Conservation (phyloP, 1,284 basidiomycete genomes). For the Schizopora paradoxa region DNA sequence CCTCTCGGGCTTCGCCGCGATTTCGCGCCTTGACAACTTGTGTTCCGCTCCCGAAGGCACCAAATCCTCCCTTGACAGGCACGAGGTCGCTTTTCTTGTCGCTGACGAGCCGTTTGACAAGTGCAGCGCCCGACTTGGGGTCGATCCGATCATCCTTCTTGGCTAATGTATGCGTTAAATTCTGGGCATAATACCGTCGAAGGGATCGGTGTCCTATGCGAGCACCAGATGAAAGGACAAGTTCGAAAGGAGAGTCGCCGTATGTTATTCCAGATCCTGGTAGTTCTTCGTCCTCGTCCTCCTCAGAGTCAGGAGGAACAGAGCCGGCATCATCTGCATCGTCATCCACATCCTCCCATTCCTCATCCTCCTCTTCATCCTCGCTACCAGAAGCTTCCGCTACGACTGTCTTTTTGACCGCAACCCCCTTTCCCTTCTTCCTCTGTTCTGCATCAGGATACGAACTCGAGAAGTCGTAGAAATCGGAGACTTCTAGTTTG, state of each 20-base stretch:
- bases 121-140: constrained; percentile 64
- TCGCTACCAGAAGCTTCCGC: constrained; percentile 30
- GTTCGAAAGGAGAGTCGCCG: constrained; percentile 77
- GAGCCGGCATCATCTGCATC: constrained; percentile 30
- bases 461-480: constrained; percentile 85
- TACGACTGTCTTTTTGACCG: constrained; percentile 26
- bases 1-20: constrained; percentile 89
- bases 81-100: constrained; percentile 82
- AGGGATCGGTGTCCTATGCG: constrained; percentile 90
- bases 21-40: constrained; percentile 90
- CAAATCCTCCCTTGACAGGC: constrained; percentile 80
- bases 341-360: constrained; percentile 58
- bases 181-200: constrained; percentile 85
- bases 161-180: constrained; percentile 42
- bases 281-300: constrained; percentile 46
- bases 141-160: constrained; percentile 49
- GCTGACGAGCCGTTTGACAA: constrained; percentile 68
- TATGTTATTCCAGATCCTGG: no score
- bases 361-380: constrained; percentile 39
- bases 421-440: constrained; percentile 28
- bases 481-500: constrained; percentile 86
- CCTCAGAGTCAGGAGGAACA: no score
- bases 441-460: constrained; percentile 56
- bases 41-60: constrained; percentile 75
- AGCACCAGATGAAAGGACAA: constrained; percentile 92